Base-by-base conservation (phyloP, 306 rosid genomes). In the Mimosa pudica region DNA sequence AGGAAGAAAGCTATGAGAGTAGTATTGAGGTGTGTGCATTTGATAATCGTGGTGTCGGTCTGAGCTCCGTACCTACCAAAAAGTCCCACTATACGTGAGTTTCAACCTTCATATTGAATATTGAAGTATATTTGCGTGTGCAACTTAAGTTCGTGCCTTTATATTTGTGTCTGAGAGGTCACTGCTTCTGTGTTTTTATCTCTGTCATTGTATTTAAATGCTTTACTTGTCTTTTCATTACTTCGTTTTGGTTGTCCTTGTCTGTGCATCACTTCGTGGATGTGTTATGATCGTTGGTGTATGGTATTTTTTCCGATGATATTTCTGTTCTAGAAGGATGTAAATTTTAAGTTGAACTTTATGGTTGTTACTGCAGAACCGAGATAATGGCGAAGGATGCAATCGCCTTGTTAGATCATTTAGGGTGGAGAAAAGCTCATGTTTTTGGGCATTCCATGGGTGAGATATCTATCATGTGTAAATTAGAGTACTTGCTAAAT, bases 391-490 rank as follows among this genome's bases (percentile, higher is more conserved):
- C 99, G 17, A 88, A 84, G 92, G 99, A 95, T 77, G 97, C 96
- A 14, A 82, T 91, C 83, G 89, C 94, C 61, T 57, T 95, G 67
- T 77, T 95, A 86, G 97, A 95, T 86, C 97, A 91, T 84, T 77
- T 93, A 75, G 99, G 98, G 10, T 95, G 99, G 99, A 71, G 80
- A 84, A 88, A 87, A 57, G 94, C 94, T n/a, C 99, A 95, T 85
- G 82, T 93, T 79, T 90, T 93, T 82, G 99, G 98, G 54, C 99
- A 95, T 70, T 95, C 99, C 12, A 95, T 95, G 99, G 99, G 99
- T 93, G 81, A 88, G 92, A 24, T 1, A 16, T 75, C 10, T 6
- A 1, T 61, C 58, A 51, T 63, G 78, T 30, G 2, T 71, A 67
- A 8, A 24, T 24, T 24, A 24, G 30, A 24, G 30, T 24, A 24